Conservation (phyloP, 768 basidiomycete species). For the Psilocybe cubensis region DNA sequence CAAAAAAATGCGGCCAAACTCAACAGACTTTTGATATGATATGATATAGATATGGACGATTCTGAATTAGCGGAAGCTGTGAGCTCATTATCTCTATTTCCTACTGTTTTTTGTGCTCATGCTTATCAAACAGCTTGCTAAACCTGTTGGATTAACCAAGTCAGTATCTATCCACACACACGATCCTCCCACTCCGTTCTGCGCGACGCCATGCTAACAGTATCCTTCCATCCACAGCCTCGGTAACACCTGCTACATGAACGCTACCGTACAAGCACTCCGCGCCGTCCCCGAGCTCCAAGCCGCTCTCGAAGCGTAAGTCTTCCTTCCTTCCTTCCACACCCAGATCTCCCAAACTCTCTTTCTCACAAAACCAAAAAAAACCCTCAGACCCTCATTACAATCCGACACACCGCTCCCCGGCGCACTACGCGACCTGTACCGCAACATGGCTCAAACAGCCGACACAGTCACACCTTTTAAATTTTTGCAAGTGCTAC, state of each 20-base stretch:
- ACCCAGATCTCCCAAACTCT: background rate
- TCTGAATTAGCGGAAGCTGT: constrained; percentile 80
- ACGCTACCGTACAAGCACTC: constrained; percentile 92
- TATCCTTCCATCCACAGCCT: constrained; percentile 41
- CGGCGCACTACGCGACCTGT: constrained; percentile 69
- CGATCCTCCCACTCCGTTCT: background rate
- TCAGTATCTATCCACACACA: constrained; percentile 28
- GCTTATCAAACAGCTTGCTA: constrained; percentile 54
- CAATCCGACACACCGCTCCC: constrained; percentile 46
- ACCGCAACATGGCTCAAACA: constrained; percentile 72
- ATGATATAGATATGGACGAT: constrained; percentile 80
- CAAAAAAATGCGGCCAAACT: background rate
- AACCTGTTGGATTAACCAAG: constrained; percentile 86
- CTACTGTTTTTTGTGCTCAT: constrained; percentile 8
- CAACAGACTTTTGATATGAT: no score
- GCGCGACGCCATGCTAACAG: background rate
- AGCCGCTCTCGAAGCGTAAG: constrained; percentile 55
- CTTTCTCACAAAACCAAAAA: background rate
- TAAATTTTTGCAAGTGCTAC: constrained; percentile 68
- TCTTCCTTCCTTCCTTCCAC: constrained; percentile 26
- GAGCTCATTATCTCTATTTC: constrained; percentile 25
- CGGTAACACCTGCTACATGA: constrained; percentile 99
- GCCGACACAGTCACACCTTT: constrained; percentile 76
- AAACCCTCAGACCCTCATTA: constrained; percentile 33
- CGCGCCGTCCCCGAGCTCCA: constrained; percentile 91